Base-by-base conservation (phyloP, 2,329 filamentous ascomycete genomes). In the Xylaria sp. region DNA sequence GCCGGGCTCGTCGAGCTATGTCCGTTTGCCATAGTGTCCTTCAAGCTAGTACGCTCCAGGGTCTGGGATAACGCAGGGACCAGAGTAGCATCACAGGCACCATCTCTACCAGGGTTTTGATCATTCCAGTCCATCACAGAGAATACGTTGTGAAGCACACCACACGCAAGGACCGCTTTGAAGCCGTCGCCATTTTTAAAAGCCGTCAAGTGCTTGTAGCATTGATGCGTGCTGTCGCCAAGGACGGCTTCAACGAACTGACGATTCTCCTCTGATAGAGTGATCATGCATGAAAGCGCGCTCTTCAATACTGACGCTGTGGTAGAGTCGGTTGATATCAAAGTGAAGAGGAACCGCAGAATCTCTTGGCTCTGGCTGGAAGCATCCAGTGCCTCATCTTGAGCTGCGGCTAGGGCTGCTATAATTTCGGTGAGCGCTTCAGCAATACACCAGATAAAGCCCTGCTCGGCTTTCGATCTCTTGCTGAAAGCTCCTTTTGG, bases 131-230 rank as follows among this genome's bases (percentile, higher is more conserved):
- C 79, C 72, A 87, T 82, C 2, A 83, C 80, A 7, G 84, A 79
- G 75, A 89, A 90, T 43, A 91, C 78, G 70, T 90, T 90, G 77
- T 91, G 89, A 13, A 91, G 82, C 25, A 90, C 82, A 15, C 87
- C 86, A 60, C 88, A 91, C 8, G 88, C 84, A 9, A 90, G 79
- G 41, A 90, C 84, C 1, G 85, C 85, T 66, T 83, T 84, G 20
- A 84, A 79, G 36, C 81, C 85, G 41, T 80, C 80, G n/a, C 81
- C 78, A 23, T 84, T 81, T 68, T 84, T 85, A 55, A 90, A 79
- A 23, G 81, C 76, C 36, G 84, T 75, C 33, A 91, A 80, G 4
- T 82, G 78, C 18, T 85, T 82, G 68, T 89, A 86, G 74, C 83
- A 85, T 25, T 78, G 79, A 23, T 80, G 79, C 61, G 82, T 78